Evolutionary conservation across 179 eudicot genomes (phyloP).

Genomic region (Drosera spatulata): DNA sequence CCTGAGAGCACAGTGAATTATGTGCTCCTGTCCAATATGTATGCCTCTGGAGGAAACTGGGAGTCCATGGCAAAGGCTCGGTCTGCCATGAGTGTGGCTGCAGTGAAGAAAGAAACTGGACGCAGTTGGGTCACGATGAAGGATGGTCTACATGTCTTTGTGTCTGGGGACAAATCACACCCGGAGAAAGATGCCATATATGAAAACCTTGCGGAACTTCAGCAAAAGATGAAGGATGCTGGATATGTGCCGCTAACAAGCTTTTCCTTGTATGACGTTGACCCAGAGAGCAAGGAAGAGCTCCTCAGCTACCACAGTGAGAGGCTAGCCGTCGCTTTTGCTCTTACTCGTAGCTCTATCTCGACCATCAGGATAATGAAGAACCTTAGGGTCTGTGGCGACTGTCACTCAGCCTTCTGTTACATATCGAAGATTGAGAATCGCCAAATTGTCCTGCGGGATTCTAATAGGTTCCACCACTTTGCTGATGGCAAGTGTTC

Average conservation of each 20-base stretch:
- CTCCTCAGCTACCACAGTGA: slow-evolving; percentile 66
- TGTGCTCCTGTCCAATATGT: slow-evolving; percentile 68
- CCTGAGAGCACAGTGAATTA: slow-evolving; percentile 65
- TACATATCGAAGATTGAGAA: slow-evolving; percentile 51
- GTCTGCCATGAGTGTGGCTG: slow-evolving; percentile 34
- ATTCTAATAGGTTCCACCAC: slow-evolving; percentile 67
- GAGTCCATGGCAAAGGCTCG: slow-evolving; percentile 48
- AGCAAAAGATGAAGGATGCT: slow-evolving; percentile 43
- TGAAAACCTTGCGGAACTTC: slow-evolving; percentile 38
- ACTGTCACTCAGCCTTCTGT: slow-evolving; percentile 57
- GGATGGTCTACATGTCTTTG: slow-evolving; percentile 67
- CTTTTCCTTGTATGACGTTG: slow-evolving; percentile 57
- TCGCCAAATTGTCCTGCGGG: slow-evolving; percentile 50
- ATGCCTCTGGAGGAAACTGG: slow-evolving; percentile 64
- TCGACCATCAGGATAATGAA: slow-evolving; percentile 74
- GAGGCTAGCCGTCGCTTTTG: slow-evolving; percentile 72
- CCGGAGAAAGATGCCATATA: slow-evolving; percentile 48
- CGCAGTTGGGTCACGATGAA: slow-evolving; percentile 79
- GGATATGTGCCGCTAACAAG: slow-evolving; percentile 52
- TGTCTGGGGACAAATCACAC: slow-evolving; percentile 61
- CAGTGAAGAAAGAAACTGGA: slow-evolving; percentile 59
- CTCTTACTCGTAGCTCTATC: slow-evolving; percentile 39
- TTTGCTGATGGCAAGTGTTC: slow-evolving; percentile 56
- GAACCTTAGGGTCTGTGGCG: slow-evolving; percentile 64
- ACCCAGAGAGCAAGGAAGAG: slow-evolving; percentile 62